phyloP scores from a whole-genome alignment of 2,329 filamentous ascomycete genomes.

The Fusarium heterosporum region DNA sequence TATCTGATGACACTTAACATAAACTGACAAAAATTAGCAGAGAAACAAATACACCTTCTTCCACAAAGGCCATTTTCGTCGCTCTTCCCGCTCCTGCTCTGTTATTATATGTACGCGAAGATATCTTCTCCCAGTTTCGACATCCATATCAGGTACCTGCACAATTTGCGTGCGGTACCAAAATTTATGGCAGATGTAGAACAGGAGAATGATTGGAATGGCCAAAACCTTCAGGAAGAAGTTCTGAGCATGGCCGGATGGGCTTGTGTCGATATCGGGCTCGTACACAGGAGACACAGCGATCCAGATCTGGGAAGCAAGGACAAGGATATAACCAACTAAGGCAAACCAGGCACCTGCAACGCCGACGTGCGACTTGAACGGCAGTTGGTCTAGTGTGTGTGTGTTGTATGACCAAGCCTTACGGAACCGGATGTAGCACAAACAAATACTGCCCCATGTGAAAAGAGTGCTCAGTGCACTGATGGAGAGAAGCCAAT shows the following conservation, averaged over 20 bases:
- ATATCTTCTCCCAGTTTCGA: slow-evolving; percentile 86
- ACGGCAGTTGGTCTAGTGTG: slow-evolving; percentile 80
- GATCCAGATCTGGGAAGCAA: slow-evolving; percentile 89
- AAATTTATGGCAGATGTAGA: slow-evolving; percentile 81
- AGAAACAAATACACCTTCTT: slow-evolving; percentile 80
- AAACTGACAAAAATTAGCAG: slow-evolving; percentile 62
- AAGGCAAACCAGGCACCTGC: slow-evolving; percentile 86
- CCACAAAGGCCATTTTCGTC: slow-evolving; percentile 77
- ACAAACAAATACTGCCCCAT: slow-evolving; percentile 85
- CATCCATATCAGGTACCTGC: slow-evolving; percentile 79
- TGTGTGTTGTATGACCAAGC: slow-evolving; percentile 78
- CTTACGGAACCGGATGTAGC: slow-evolving; percentile 88
- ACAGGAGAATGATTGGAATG: slow-evolving; percentile 73
- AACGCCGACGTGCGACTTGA: slow-evolving; percentile 81
- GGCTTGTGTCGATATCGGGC: slow-evolving; percentile 51
- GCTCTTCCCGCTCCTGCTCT: slow-evolving; percentile 82
- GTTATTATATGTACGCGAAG: slow-evolving; percentile 82
- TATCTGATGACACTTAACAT: not conserved
- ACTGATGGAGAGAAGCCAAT: slow-evolving; percentile 82
- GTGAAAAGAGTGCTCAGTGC: slow-evolving; percentile 81
- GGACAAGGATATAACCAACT: slow-evolving; percentile 77
- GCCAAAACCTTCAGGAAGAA: slow-evolving; percentile 82
- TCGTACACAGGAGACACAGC: slow-evolving; percentile 80
- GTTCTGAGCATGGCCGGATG: slow-evolving; percentile 63
- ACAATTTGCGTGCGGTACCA: slow-evolving; percentile 77